Conservation (phyloP, 768 basidiomycete species). For the Phaeolepiota aurea region DNA sequence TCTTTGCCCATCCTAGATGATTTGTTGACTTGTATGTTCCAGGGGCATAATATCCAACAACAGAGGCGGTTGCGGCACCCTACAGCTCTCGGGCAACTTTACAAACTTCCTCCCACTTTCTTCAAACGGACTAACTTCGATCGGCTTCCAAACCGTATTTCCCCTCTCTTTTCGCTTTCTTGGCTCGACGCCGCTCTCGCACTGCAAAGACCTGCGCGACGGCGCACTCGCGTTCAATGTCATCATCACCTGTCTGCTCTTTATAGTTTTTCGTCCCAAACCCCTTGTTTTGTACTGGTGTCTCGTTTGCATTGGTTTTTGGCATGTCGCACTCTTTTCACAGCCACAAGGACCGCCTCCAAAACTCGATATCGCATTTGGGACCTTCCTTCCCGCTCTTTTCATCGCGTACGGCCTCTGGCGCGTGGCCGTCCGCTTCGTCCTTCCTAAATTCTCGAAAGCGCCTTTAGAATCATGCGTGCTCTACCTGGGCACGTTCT, state of each 20-base stretch:
- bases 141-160: slow-evolving; percentile 70
- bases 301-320: slow-evolving; percentile 77
- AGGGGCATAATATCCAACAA: slow-evolving; percentile 60
- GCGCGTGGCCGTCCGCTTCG: slow-evolving; percentile 67
- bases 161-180: slow-evolving; percentile 61
- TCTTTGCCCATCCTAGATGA: slow-evolving; percentile 2
- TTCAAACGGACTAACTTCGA: slow-evolving; percentile 57
- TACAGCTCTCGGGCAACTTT: slow-evolving; percentile 66
- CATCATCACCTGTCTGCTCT: slow-evolving; percentile 55
- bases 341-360: slow-evolving; percentile 65
- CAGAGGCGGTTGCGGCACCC: slow-evolving; percentile 69
- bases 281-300: slow-evolving; percentile 66
- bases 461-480: slow-evolving; percentile 67
- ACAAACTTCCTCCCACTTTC: slow-evolving; percentile 54
- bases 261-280: slow-evolving; percentile 64
- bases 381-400: slow-evolving; percentile 66
- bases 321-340: slow-evolving; percentile 78
- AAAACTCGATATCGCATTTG: slow-evolving; percentile 62
- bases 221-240: slow-evolving; percentile 69
- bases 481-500: slow-evolving; percentile 71
- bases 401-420: slow-evolving; percentile 78
- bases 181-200: slow-evolving; percentile 35
- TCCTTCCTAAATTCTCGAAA: slow-evolving; percentile 57
- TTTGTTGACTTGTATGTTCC: slow-evolving; percentile 3
- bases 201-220: slow-evolving; percentile 66